These are phyloP conservation scores for Pseudocercospora crystallina DNA, from an alignment of 2,329 filamentous ascomycete species.

Conservation along the genomic window DNA sequence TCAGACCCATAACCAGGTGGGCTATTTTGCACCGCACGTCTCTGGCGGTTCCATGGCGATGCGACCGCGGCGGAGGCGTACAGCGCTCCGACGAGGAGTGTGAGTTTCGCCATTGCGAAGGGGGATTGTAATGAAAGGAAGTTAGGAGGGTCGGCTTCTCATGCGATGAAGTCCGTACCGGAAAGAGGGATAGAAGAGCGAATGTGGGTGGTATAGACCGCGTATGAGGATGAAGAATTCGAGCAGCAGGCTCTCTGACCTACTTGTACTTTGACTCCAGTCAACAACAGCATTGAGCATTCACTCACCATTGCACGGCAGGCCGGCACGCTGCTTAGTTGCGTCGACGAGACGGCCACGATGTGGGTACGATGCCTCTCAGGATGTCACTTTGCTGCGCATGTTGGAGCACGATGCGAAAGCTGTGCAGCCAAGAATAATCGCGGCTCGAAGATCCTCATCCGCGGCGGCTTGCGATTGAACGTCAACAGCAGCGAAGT, in stretches of 20 bases:
- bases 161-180: neutral
- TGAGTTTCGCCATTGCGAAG: conserved; percentile 8
- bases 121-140: neutral
- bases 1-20: neutral
- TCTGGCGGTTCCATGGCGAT: neutral
- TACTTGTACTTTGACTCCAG: conserved; percentile 9
- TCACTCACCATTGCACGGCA: conserved; percentile 4
- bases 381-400: neutral
- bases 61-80: conserved; percentile 8
- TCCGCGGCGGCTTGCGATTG: too few species aligned
- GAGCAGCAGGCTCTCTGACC: conserved; percentile 4
- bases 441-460: neutral
- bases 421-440: conserved; percentile 6
- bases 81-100: conserved; percentile 13
- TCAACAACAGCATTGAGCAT: neutral
- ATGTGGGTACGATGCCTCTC: neutral
- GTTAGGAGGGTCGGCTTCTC: neutral
- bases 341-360: neutral
- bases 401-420: neutral
- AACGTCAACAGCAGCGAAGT: too few species aligned
- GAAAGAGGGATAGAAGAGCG: neutral
- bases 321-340: conserved; percentile 5
- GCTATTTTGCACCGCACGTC: conserved; percentile 1
- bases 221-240: neutral
- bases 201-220: conserved; percentile 3